Conservation (phyloP, 345 rosid genomes). For the Schrenkiella parvula region DNA sequence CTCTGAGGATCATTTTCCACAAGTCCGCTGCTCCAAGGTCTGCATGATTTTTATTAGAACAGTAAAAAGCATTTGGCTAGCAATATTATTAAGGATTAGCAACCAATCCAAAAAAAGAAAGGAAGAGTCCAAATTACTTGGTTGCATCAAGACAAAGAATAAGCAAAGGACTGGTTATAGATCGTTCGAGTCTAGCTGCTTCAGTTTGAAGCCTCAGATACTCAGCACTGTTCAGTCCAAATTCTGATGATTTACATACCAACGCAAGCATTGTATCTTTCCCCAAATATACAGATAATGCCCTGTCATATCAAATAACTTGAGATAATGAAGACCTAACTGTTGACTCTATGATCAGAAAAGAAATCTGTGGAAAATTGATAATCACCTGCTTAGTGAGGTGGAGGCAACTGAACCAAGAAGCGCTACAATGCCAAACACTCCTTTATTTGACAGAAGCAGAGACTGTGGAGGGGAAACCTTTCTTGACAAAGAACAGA, state of each 20-base stretch:
- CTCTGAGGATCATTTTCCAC: constrained; percentile 35
- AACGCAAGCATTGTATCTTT: constrained; percentile 63
- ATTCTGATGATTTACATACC: constrained; percentile 48
- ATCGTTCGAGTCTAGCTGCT: constrained; percentile 38
- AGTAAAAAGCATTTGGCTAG: background rate
- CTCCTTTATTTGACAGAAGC: constrained; percentile 21
- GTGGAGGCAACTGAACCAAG: constrained; percentile 48
- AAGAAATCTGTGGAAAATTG: background rate
- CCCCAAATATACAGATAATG: constrained; percentile 53
- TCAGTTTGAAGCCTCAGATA: constrained; percentile 40
- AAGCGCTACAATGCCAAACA: constrained; percentile 55
- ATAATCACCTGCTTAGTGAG: constrained; percentile 55
- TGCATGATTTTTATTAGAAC: constrained; percentile 1
- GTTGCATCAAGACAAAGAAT: constrained; percentile 52
- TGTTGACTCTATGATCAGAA: background rate
- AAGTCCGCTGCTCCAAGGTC: constrained; percentile 31
- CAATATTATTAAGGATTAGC: background rate
- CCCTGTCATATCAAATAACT: constrained; percentile 31
- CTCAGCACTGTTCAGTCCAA: constrained; percentile 35
- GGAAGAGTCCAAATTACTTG: constrained; percentile 29
- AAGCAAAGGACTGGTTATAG: constrained; percentile 40
- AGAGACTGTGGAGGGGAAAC: constrained; percentile 6
- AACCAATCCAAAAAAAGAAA: background rate
- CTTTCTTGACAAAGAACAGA: constrained; percentile 32
- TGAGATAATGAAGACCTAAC: background rate